Evolutionary conservation across 176 grass and related monocot genomes (phyloP).

Genomic region (Triticum turgidum): DNA sequence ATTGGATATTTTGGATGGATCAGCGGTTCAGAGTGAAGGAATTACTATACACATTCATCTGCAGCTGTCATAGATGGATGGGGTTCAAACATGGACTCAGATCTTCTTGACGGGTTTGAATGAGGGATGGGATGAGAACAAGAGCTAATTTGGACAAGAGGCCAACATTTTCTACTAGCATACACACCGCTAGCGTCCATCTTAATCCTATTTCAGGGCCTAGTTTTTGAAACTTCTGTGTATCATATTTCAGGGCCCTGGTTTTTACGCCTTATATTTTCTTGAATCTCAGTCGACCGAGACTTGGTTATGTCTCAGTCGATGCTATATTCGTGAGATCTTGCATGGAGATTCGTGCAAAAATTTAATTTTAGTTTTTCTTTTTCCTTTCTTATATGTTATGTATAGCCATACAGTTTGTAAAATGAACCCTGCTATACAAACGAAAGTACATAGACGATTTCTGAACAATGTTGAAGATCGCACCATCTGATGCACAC

Average conservation of each 20-base stretch:
- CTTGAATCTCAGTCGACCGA: no score
- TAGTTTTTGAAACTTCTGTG: not conserved
- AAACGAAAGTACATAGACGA: no score
- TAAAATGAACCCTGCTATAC: no score
- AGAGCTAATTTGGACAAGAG: not conserved
- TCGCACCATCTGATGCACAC: no score
- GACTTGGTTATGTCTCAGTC: no score
- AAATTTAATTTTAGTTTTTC: no score
- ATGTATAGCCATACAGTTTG: no score
- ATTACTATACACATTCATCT: not conserved
- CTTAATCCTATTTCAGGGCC: not conserved
- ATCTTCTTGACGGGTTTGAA: not conserved
- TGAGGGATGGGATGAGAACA: not conserved
- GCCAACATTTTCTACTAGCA: not conserved
- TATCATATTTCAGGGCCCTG: not conserved
- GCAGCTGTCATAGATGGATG: not conserved
- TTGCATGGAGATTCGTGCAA: no score
- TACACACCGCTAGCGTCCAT: not conserved
- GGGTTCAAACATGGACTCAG: not conserved
- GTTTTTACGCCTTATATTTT: no score
- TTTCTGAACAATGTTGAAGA: no score
- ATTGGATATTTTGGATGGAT: not conserved
- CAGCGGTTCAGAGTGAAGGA: not conserved
- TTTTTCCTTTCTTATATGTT: no score
- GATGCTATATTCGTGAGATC: no score